phyloP scores from a whole-genome alignment of 371 early-diverging fungal genomes.

The Batkoa obscura region DNA sequence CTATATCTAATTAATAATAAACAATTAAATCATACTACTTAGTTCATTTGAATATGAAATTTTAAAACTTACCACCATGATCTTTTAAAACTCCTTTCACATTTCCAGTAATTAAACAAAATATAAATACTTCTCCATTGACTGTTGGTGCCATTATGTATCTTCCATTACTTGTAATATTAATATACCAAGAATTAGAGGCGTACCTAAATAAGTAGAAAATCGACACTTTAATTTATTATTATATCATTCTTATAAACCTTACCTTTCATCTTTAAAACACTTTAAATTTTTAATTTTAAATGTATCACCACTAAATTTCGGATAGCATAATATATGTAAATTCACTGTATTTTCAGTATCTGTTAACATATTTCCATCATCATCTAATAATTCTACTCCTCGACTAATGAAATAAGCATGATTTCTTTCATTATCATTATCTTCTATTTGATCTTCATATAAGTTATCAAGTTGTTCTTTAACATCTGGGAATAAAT shows the following conservation, averaged over 20 bases:
- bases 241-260: neutral
- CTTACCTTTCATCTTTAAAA: constrained; percentile 56
- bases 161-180: constrained; percentile 64
- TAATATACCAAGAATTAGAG: constrained; percentile 82
- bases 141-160: constrained; percentile 73
- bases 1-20: constrained; percentile 29
- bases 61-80: neutral
- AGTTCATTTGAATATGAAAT: too few species aligned
- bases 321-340: constrained; percentile 63
- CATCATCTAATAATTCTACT: constrained; percentile 71
- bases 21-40: neutral
- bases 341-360: constrained; percentile 62
- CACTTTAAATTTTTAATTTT: constrained; percentile 43
- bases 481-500: constrained; percentile 8
- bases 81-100: constrained; percentile 17
- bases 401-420: constrained; percentile 71
- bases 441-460: constrained; percentile 9
- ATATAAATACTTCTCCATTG: constrained; percentile 68
- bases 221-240: neutral
- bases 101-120: constrained; percentile 47
- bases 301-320: constrained; percentile 34
- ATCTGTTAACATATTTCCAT: constrained; percentile 41
- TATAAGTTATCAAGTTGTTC: constrained; percentile 3
- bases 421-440: constrained; percentile 11
- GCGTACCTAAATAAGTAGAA: constrained; percentile 29